phyloP scores from a whole-genome alignment of 768 basidiomycete species.

The Tylopilus vinaceipallidus region DNA sequence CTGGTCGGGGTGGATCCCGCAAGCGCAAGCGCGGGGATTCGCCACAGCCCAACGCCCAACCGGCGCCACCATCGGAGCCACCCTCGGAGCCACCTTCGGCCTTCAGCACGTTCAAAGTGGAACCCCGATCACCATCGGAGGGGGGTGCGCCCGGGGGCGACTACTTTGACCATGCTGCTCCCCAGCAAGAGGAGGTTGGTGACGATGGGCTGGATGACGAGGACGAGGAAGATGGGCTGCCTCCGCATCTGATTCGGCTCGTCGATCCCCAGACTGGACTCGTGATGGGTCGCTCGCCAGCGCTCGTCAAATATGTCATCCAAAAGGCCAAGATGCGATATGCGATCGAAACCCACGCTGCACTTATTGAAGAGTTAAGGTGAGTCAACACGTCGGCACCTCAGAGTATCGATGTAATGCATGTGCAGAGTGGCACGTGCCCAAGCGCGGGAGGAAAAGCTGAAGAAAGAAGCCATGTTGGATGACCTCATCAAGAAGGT shows the following conservation, averaged over 20 bases:
- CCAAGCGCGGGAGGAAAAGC: constrained; percentile 51
- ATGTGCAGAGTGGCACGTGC: constrained; percentile 39
- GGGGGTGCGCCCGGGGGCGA: constrained; percentile 31
- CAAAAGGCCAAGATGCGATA: constrained; percentile 71
- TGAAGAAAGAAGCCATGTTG: constrained; percentile 61
- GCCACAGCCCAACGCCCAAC: constrained; percentile 21
- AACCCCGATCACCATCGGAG: constrained; percentile 45
- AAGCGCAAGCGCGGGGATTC: constrained; percentile 63
- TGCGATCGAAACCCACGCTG: constrained; percentile 64
- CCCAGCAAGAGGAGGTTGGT: constrained; percentile 15
- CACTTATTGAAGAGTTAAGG: constrained; percentile 62
- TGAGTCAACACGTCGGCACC: background rate
- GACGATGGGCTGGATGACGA: constrained; percentile 27
- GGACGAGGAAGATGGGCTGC: constrained; percentile 47
- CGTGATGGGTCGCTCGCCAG: constrained; percentile 67
- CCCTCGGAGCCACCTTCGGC: constrained; percentile 28
- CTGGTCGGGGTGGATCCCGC: constrained; percentile 66
- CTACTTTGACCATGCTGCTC: constrained; percentile 30
- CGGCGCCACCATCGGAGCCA: constrained; percentile 20
- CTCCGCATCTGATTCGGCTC: constrained; percentile 49
- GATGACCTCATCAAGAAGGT: constrained; percentile 48
- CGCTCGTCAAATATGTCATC: constrained; percentile 69
- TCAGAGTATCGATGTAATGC: background rate
- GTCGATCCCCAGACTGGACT: constrained; percentile 57
- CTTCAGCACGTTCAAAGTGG: constrained; percentile 67